phyloP scores from a whole-genome alignment of 495 filamentous ascomycete species.

The Stereocaulon alpinum region DNA sequence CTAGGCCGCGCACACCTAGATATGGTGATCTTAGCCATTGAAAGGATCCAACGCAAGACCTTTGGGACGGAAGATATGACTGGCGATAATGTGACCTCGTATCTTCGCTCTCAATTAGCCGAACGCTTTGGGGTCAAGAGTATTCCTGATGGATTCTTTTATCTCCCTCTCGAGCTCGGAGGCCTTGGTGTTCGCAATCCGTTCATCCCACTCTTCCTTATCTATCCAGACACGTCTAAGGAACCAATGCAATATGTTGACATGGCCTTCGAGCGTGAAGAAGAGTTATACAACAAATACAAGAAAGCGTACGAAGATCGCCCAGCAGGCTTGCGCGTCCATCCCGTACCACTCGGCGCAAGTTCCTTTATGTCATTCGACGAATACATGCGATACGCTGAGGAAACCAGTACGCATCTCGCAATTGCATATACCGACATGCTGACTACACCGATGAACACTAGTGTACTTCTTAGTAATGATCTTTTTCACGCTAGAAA shows the following conservation, averaged over 20 bases:
- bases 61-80: constrained; percentile 28
- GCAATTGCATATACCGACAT: constrained; percentile 22
- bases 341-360: constrained; percentile 3
- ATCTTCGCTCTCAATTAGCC: constrained; percentile 39
- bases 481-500: constrained; percentile 11
- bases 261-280: constrained; percentile 31
- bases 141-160: constrained; percentile 51
- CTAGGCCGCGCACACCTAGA: constrained; percentile 48
- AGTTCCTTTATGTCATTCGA: constrained; percentile 38
- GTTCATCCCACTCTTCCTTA: constrained; percentile 36
- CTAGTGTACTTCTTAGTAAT: constrained; percentile 6
- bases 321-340: neutral
- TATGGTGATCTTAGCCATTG: constrained; percentile 42
- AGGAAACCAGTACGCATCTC: constrained; percentile 25
- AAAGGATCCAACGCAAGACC: constrained; percentile 41
- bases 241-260: constrained; percentile 29
- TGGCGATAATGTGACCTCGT: constrained; percentile 37
- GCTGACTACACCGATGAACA: constrained; percentile 19
- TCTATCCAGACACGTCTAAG: constrained; percentile 27
- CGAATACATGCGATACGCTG: constrained; percentile 37
- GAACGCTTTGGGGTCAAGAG: constrained; percentile 41
- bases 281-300: constrained; percentile 26
- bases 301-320: constrained; percentile 29
- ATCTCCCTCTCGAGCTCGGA: constrained; percentile 41
- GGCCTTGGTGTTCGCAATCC: constrained; percentile 48